Evolutionary conservation across 805 yeast genomes (phyloP).

Genomic region (Isabelozyma pseudorhagii): DNA sequence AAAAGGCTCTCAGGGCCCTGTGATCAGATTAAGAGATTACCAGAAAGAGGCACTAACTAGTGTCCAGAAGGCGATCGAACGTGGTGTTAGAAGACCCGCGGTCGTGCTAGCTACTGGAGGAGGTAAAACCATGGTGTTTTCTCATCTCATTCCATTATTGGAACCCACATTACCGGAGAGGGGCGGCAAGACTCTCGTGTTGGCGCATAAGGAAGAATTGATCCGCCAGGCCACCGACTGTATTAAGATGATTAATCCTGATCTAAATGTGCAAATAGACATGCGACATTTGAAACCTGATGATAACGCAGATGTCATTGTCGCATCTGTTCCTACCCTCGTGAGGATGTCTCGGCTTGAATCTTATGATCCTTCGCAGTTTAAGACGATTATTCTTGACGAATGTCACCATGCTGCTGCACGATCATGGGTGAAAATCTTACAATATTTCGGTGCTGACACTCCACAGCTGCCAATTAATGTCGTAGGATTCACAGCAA

Average conservation of each 20-base stretch:
- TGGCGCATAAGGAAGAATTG: constrained; percentile 82
- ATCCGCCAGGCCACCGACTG: constrained; percentile 64
- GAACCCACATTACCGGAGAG: constrained; percentile 21
- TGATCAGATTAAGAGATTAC: constrained; percentile 42
- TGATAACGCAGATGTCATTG: constrained; percentile 56
- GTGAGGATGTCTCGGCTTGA: constrained; percentile 43
- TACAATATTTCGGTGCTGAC: constrained; percentile 56
- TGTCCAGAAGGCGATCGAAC: constrained; percentile 46
- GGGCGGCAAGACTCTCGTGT: constrained; percentile 48
- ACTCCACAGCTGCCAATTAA: constrained; percentile 42
- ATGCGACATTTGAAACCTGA: constrained; percentile 54
- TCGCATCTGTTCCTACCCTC: constrained; percentile 76
- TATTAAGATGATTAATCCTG: constrained; percentile 47
- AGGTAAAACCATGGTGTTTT: constrained; percentile 84
- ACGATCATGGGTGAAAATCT: constrained; percentile 53
- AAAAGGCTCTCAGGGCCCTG: background rate
- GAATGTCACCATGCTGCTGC: constrained; percentile 94
- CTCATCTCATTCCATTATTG: constrained; percentile 50
- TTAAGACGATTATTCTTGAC: constrained; percentile 75
- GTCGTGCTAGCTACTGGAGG: constrained; percentile 92
- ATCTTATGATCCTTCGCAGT: constrained; percentile 54
- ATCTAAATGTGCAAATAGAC: constrained; percentile 57
- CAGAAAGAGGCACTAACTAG: constrained; percentile 67
- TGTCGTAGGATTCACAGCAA: constrained; percentile 85
- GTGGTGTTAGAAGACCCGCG: constrained; percentile 59